Percentiles rank a stretch among this genome's conserved stretches.
These are phyloP conservation scores for Fusarium concolor DNA, from an alignment of 2,329 filamentous ascomycete genomes.

Conservation along the genomic window DNA sequence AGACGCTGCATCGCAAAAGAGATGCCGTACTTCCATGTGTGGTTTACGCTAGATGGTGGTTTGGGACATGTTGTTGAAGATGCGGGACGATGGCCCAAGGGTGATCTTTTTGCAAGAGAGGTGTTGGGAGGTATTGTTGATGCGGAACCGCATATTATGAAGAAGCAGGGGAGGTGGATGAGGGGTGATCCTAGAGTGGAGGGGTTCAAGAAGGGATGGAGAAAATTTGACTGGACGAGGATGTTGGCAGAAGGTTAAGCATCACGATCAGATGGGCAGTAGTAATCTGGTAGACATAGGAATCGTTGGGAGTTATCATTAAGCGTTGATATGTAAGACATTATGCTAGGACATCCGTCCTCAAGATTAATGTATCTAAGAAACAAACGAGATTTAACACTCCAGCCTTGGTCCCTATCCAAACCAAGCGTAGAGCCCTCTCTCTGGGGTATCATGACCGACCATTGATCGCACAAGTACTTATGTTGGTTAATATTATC, in stretches of 20 bases:
- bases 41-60: slow-evolving; percentile 93
- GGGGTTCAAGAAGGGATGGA: slow-evolving; percentile 85
- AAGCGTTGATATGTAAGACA: slow-evolving; percentile 37
- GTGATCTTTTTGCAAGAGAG: slow-evolving; percentile 93
- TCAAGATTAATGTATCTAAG: slow-evolving; percentile 43
- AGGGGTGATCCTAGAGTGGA: slow-evolving; percentile 77
- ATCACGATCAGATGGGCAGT: not conserved
- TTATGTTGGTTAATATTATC: slow-evolving; percentile 25
- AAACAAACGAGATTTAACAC: slow-evolving; percentile 22
- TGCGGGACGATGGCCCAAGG: slow-evolving; percentile 83
- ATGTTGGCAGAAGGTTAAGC: slow-evolving; percentile 59
- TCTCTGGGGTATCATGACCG: slow-evolving; percentile 34
- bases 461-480: not conserved
- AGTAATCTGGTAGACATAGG: not conserved
- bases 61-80: slow-evolving; percentile 95
- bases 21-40: slow-evolving; percentile 98
- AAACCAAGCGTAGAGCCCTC: slow-evolving; percentile 6
- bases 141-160: slow-evolving; percentile 82
- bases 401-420: not conserved
- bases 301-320: slow-evolving; percentile 8
- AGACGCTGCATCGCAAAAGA: slow-evolving; percentile 87
- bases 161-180: slow-evolving; percentile 89
- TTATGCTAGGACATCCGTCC: slow-evolving; percentile 35
- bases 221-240: slow-evolving; percentile 89
- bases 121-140: slow-evolving; percentile 94